Conservation (phyloP, 2,329 filamentous ascomycete species). For the Eurotiales sp. region DNA sequence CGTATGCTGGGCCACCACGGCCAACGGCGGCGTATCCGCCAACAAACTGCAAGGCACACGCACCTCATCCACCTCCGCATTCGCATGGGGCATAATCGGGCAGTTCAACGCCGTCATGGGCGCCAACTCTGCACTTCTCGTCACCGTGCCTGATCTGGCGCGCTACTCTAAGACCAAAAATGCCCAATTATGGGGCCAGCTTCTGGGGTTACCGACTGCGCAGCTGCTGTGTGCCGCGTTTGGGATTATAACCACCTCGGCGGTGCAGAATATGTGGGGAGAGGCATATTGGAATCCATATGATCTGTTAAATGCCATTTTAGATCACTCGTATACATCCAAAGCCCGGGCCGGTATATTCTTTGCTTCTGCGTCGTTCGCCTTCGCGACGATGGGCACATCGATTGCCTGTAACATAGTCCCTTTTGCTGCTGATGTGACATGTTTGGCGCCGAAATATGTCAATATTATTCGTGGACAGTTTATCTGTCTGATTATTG, state of each 20-base stretch:
- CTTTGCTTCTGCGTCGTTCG: conserved; percentile 25
- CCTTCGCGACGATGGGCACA: conserved; percentile 22
- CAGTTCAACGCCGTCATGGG: conserved; percentile 41
- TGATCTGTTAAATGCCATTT: conserved; percentile 34
- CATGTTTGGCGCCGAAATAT: conserved; percentile 28
- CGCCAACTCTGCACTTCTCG: conserved; percentile 31
- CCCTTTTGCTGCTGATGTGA: conserved; percentile 33
- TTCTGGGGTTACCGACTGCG: conserved; percentile 18
- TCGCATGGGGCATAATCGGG: conserved; percentile 37
- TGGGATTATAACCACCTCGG: conserved; percentile 23
- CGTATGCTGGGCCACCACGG: conserved; percentile 32
- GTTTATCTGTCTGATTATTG: conserved; percentile 29
- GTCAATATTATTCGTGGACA: conserved; percentile 32
- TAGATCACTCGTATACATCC: conserved; percentile 33
- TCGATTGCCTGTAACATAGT: conserved; percentile 28
- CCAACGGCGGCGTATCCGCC: conserved; percentile 23
- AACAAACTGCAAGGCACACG: conserved; percentile 16
- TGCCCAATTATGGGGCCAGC: conserved; percentile 29
- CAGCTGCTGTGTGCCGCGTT: conserved; percentile 22
- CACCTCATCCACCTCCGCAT: conserved; percentile 19
- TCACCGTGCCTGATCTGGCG: conserved; percentile 37
- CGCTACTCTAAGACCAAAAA: conserved; percentile 33
- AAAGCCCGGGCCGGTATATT: conserved; percentile 31
- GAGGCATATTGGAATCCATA: conserved; percentile 38
- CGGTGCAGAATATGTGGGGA: conserved; percentile 33